Base-by-base conservation (phyloP, 495 filamentous ascomycete genomes). In the Penicillium samsonianum region DNA sequence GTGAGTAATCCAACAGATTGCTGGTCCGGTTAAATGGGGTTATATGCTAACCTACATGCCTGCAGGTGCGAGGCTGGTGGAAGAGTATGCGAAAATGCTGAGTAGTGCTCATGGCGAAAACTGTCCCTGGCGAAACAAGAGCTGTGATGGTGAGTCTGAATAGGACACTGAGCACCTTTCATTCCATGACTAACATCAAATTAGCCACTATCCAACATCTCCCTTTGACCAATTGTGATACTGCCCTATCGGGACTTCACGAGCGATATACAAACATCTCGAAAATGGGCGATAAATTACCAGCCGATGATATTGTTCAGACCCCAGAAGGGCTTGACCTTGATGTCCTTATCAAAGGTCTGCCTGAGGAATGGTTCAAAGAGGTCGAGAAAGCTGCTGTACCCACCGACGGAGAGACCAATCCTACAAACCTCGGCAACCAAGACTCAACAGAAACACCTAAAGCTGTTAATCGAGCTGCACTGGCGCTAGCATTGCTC, bases 51-150 rank as follows among this genome's bases (percentile, higher is more conserved):
- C 52, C 20, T 19, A 26, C 11, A 26, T 43, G 2, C 25, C 4
- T 23, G 20, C 42, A 80, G 77, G 74, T 9, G 61, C 62, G 17
- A 84, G 82, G 44, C 75, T 98, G 22, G 88, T 95, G n/a, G 80
- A 90, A 35, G 85, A 86, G 59, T 97, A 96, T 62, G 71, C 74
- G 6, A 82, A 84, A 40, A 74, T 90, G 66, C 84, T 96, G 45
- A 72, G 88, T 20, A 81, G 82, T n/a, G 86, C 83, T 25, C 94
- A 98, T 69, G 80, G 84, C n/a, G 87, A 89, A 52, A 83, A 81
- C 57, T 98, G 94, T 69, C 80, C 91, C 12, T 98, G 95, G 95
- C 80, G 88, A 60, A 87, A 82, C 72, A 85, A 82, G 52, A 90
- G 90, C 16, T 95, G 91, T 68, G 90, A 93, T 74, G 89, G 89